Conservation (phyloP, 2,329 filamentous ascomycete species). For the Diaporthe helianthi region DNA sequence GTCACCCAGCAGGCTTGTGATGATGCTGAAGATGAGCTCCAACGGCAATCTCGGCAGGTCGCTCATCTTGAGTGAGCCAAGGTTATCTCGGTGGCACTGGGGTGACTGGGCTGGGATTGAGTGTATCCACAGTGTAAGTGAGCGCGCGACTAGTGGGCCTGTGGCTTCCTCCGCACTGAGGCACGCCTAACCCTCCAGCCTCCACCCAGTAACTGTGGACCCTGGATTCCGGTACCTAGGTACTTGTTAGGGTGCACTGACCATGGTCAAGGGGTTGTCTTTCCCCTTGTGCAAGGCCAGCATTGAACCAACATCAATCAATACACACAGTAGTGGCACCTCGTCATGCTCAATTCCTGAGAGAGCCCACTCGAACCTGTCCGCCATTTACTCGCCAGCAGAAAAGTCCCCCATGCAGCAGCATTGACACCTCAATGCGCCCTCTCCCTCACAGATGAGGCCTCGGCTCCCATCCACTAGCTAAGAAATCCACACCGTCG, state of each 20-base stretch:
- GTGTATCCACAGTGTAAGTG: not conserved
- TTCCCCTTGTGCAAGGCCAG: constrained; percentile 1
- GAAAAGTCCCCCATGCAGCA: not conserved
- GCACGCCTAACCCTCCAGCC: constrained; percentile 1
- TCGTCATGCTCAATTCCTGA: not conserved
- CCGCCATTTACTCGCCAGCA: not conserved
- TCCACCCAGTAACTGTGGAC: constrained; percentile 10
- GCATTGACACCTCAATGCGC: constrained; percentile 22
- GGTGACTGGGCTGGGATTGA: not conserved
- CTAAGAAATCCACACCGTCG: not conserved
- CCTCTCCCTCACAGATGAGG: constrained; percentile 27
- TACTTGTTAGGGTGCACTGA: constrained; percentile 20
- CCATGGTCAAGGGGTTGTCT: not conserved
- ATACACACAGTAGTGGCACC: not conserved
- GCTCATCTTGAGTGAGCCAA: not conserved
- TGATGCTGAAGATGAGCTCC: constrained; percentile 30
- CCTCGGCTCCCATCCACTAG: constrained; percentile 26
- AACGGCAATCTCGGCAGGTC: constrained; percentile 11
- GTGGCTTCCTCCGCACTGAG: not conserved
- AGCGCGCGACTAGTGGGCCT: no score
- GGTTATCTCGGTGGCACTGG: not conserved
- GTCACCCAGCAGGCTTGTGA: constrained; percentile 19
- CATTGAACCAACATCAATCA: no score
- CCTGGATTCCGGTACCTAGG: constrained; percentile 12
- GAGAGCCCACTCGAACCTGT: not conserved